These are phyloP conservation scores for Talaromyces proteolyticus DNA, from an alignment of 495 filamentous ascomycete species.

Conservation along the genomic window DNA sequence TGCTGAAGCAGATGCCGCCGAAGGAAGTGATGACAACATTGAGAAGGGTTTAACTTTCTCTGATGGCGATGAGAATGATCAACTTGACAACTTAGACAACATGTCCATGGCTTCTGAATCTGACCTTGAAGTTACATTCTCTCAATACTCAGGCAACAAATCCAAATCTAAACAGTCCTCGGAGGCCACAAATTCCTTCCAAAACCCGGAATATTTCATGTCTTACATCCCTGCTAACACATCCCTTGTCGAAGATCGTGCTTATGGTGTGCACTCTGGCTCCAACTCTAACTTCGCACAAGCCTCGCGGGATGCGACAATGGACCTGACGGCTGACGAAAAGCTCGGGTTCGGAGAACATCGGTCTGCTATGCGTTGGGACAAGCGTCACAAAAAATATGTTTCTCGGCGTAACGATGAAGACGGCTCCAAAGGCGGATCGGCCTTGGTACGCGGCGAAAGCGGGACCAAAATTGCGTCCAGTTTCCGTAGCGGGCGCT, in stretches of 20 bases:
- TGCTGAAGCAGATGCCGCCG: slow-evolving; percentile 17
- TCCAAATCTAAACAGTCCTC: slow-evolving; percentile 29
- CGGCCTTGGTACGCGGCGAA: slow-evolving; percentile 82
- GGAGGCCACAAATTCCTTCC: slow-evolving; percentile 44
- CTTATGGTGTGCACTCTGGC: slow-evolving; percentile 86
- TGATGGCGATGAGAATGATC: slow-evolving; percentile 26
- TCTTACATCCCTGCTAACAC: slow-evolving; percentile 75
- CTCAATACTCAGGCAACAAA: slow-evolving; percentile 39
- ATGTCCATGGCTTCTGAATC: slow-evolving; percentile 64
- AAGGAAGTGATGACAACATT: slow-evolving; percentile 25
- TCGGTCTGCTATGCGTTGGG: slow-evolving; percentile 78
- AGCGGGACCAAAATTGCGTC: slow-evolving; percentile 93
- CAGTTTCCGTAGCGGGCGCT: slow-evolving; percentile 85
- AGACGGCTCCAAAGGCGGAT: slow-evolving; percentile 74
- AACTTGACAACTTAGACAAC: slow-evolving; percentile 45
- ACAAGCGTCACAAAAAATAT: slow-evolving; percentile 95
- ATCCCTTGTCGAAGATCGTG: slow-evolving; percentile 79
- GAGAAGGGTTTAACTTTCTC: slow-evolving; percentile 19
- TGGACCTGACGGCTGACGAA: slow-evolving; percentile 88
- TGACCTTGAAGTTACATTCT: slow-evolving; percentile 81
- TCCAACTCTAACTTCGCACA: slow-evolving; percentile 69
- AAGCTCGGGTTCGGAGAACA: slow-evolving; percentile 69
- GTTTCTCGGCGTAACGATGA: slow-evolving; percentile 86
- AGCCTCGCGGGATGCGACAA: slow-evolving; percentile 72
- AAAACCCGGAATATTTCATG: slow-evolving; percentile 92